Base-by-base conservation (phyloP, 768 basidiomycete genomes). In the Cystobasidium onofrii region DNA sequence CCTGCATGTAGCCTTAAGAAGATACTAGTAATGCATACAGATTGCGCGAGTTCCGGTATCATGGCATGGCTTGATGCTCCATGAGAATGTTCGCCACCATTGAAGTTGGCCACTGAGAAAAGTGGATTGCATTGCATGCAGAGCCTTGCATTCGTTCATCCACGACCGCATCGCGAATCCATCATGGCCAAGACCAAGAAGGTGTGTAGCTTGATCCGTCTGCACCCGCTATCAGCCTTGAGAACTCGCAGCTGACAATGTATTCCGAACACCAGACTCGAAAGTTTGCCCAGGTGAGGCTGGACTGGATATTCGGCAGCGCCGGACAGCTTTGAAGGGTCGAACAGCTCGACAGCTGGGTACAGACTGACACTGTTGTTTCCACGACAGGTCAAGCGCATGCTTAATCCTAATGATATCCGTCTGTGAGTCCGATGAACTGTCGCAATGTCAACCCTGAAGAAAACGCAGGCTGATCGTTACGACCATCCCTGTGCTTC, bases 321-420 rank as follows among this genome's bases (percentile, higher is more conserved):
- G 15, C 15, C 15, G 33, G 29, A 29, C 10, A 27, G 17, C 23
- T 4, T 13, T 23, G 57, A 4, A 67, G 9, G 25, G 44, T 20
- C 9, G 44, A 6, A 27, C 27, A 63, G 61, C 31, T 7, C 4
- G 25, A 27, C n/a, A 6, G 33, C 33, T n/a, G n/a, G n/a, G n/a
- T n/a, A 64, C n/a, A 17, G 46, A 34, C 65, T 67, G 65, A 67
- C 44, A 50, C 9, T 7, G 1, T 7, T 52, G 20, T 2, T 52
- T 36, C 41, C 29, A 15, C 29, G 52, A 20, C 43, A 64, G 39
- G 75, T 75, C 50, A 75, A 75, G 73, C 75, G 75, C 23, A 75
- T 75, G 75, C 39, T 75, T 20, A 73, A 73, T 31, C 75, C 75
- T n/a, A 75, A 55, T 15, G 75, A 75, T 43, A 50, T 31, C 12